Evolutionary conservation across 2,329 filamentous ascomycete species (phyloP), one percentile per base, ranked within the genome.

Genomic region (Hypoxylon sp.): DNA sequence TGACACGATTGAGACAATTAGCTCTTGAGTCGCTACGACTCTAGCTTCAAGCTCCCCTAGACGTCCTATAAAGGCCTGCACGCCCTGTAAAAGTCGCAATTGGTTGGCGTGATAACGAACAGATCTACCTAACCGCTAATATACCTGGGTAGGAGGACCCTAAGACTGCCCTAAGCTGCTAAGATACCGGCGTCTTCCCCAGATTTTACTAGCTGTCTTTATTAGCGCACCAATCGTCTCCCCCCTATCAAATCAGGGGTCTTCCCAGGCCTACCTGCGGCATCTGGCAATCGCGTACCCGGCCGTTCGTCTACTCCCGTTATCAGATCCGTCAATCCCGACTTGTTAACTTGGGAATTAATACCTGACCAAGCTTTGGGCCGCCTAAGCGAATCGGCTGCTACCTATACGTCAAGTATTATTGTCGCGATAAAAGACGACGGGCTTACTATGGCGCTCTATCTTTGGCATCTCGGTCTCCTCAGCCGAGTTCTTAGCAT

Each of bases 221-320:
- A 51, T 48, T 61, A 58, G 58, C 58, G 58, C 55, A 55, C 58
- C 54, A 61, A 61, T 61, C 2, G n/a, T 17, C 48, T 38, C 31
- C 11, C 4, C n/a, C 11, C 4, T 11, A 49, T 27, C 26, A 3
- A 38, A 23, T 54, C 49, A n/a, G 4, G 40, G 46, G 23, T 46
- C 35, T 38, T 42, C 9, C 15, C 31, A 49, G 45, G 53, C n/a
- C n/a, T 33, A 17, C 17, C 31, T 15, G 17, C 31, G 7, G 18
- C 15, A 15, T 23, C 5, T n/a, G n/a, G n/a, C n/a, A n/a, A n/a
- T n/a, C n/a, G n/a, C n/a, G n/a, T n/a, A n/a, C n/a, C 18, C 38
- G 13, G 38, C 4, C 37, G 17, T 40, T 21, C 18, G 18, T 40
- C 4, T 21, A 40, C 10, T 2, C 20, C 37, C 37, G 38, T 55